Evolutionary conservation across 2,329 filamentous ascomycete genomes (phyloP), one percentile per base, ranked within the genome.

Genomic region (Fonsecaea erecta): DNA sequence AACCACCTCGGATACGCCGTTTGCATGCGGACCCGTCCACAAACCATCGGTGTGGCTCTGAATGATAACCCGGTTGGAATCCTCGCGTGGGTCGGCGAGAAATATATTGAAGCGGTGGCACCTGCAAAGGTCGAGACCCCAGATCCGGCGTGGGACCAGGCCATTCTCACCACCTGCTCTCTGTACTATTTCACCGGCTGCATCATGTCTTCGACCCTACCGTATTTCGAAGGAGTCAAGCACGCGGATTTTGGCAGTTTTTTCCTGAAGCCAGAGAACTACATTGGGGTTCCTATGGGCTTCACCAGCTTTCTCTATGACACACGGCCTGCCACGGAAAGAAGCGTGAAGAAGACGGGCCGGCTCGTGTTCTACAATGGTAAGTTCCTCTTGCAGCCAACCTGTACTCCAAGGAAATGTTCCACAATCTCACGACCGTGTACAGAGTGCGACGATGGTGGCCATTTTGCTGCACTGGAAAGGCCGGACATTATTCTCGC

Each of bases 41-140:
- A 91, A 56, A 93, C 90, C 0, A 73, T 93, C 0, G 88, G 88
- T 0, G 90, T 91, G 70, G 86, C 81, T 0, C 80, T 93, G 2
- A 82, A 85, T 0, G 90, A 93, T 73, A 88, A 85, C 9, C 91
- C 91, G 0, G 85, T 91, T 0, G 89, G 84, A 0, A 78, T 92
- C 2, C 80, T 94, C 0, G 85, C 89, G 0, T 94, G 91, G 91
- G 87, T 94, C 24, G 90, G 90, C 69, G 91, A 94, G 77, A 94
- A 94, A 74, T 69, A 58, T 35, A 46, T 55, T 16, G 67, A 69
- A 32, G 52, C 53, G 18, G 48, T 30, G 16, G 55, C 57, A 24
- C 64, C 66, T 2, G 26, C 53, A 16, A 66, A 65, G 14, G 48
- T 60, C 26, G 34, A 60, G 12, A 18, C 60, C n/a, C 34, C 58